Evolutionary conservation across 2,329 filamentous ascomycete species (phyloP).

Genomic region (Trichoderma sp.): DNA sequence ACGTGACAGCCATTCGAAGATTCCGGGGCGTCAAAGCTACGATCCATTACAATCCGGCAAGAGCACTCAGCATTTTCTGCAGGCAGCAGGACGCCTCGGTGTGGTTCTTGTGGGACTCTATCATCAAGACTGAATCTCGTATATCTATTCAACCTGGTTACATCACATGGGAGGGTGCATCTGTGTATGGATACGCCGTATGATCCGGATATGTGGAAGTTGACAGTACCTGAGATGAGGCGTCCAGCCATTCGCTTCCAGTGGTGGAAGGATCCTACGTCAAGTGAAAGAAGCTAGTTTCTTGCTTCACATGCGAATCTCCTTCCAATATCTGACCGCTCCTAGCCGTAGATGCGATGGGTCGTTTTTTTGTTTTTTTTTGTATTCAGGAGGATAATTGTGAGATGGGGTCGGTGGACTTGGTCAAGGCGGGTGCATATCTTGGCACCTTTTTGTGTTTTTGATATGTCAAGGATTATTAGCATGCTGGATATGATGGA

Average conservation of each 20-base stretch:
- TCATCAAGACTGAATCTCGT: not conserved
- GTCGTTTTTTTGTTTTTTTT: not conserved
- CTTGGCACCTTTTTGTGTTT: not conserved
- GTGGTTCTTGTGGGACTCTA: not conserved
- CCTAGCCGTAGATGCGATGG: not conserved
- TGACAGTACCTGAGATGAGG: not conserved
- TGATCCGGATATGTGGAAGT: not conserved
- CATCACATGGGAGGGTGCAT: not conserved
- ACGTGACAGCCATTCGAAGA: not conserved
- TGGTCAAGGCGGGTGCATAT: not conserved
- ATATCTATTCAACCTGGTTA: not conserved
- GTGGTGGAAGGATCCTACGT: not conserved
- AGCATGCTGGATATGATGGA: not conserved
- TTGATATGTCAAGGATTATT: not conserved
- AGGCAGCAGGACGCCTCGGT: not conserved
- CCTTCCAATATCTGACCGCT: not conserved
- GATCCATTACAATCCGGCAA: not conserved
- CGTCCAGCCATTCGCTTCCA: not conserved
- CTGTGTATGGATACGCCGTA: not conserved
- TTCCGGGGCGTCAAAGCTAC: not conserved
- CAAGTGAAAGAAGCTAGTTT: not conserved
- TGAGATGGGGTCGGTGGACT: not conserved
- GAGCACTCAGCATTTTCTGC: not conserved
- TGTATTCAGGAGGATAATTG: not conserved
- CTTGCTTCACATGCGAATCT: not conserved